These are phyloP conservation scores for Penicillium brasilianum DNA, from an alignment of 2,329 filamentous ascomycete genomes.

Conservation along the genomic window DNA sequence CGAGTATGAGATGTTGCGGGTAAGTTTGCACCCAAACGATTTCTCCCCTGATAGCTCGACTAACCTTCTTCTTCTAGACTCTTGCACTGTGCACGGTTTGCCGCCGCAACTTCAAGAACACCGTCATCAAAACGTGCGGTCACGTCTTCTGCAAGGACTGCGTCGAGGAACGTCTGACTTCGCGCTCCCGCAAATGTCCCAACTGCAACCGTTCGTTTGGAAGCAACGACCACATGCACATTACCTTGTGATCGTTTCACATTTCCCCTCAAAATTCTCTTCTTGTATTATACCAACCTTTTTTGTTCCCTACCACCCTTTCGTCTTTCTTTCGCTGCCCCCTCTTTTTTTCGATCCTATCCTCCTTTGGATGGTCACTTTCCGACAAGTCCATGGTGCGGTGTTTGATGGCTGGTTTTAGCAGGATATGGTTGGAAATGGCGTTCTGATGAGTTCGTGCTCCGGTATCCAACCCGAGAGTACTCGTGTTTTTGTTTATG, in stretches of 20 bases:
- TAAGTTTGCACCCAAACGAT: constrained; percentile 57
- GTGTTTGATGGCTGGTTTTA: constrained; percentile 41
- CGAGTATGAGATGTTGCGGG: constrained; percentile 83
- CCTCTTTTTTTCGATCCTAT: constrained; percentile 19
- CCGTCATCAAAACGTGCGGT: constrained; percentile 88
- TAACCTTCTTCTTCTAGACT: constrained; percentile 53
- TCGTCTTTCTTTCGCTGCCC: constrained; percentile 19
- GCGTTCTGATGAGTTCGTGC: constrained; percentile 37
- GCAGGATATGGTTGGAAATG: constrained; percentile 37
- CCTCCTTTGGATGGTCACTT: constrained; percentile 28
- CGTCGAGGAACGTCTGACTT: constrained; percentile 84
- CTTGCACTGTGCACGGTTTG: constrained; percentile 91
- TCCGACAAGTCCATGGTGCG: constrained; percentile 43
- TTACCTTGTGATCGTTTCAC: constrained; percentile 48
- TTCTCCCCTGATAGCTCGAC: constrained; percentile 3
- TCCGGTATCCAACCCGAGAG: constrained; percentile 1
- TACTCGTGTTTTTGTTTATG: constrained; percentile 22
- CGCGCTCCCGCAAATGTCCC: constrained; percentile 92
- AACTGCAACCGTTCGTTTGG: constrained; percentile 93
- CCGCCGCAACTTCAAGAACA: constrained; percentile 91
- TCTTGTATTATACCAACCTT: constrained; percentile 41
- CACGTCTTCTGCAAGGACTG: constrained; percentile 93
- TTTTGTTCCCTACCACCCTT: constrained; percentile 26
- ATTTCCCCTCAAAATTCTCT: constrained; percentile 22
- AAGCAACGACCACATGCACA: constrained; percentile 81